These are phyloP conservation scores for Schizopora paradoxa DNA, from an alignment of 1,284 basidiomycete species.

Conservation along the genomic window DNA sequence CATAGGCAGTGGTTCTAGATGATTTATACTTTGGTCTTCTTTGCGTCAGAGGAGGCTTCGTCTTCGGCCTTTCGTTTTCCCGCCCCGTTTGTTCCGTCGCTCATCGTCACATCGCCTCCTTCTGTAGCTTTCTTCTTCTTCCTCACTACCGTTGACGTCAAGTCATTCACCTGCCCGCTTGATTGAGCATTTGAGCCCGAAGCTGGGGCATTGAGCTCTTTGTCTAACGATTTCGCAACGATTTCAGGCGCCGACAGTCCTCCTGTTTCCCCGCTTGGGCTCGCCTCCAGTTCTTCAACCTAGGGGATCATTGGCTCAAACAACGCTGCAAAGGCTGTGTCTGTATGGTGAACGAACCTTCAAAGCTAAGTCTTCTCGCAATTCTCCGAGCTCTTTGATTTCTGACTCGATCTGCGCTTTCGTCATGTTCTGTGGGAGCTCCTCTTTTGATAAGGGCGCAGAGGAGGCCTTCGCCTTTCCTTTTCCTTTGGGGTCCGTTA, in stretches of 20 bases:
- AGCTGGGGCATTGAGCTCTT: slow-evolving; percentile 49
- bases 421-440: slow-evolving; percentile 54
- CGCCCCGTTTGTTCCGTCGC: slow-evolving; percentile 17
- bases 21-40: slow-evolving; percentile 55
- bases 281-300: slow-evolving; percentile 83
- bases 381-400: slow-evolving; percentile 68
- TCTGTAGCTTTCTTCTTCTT: slow-evolving; percentile 63
- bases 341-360: no score
- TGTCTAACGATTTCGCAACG: slow-evolving; percentile 64
- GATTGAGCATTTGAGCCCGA: slow-evolving; percentile 23
- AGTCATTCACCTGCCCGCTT: slow-evolving; percentile 51
- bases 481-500: slow-evolving; percentile 39
- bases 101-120: slow-evolving; percentile 22
- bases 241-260: slow-evolving; percentile 54
- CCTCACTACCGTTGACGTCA: slow-evolving; percentile 80
- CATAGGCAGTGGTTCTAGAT: background rate
- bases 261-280: slow-evolving; percentile 58
- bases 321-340: no score
- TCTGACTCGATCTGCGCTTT: slow-evolving; percentile 68
- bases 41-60: slow-evolving; percentile 47
- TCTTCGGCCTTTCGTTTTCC: slow-evolving; percentile 69
- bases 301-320: slow-evolving; percentile 25
- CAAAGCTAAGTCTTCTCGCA: slow-evolving; percentile 73
- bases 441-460: slow-evolving; percentile 41
- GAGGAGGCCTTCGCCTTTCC: slow-evolving; percentile 61